These are phyloP conservation scores for Eimeria sp. DNA, from an alignment of 169 alveolate species.

Conservation along the genomic window DNA sequence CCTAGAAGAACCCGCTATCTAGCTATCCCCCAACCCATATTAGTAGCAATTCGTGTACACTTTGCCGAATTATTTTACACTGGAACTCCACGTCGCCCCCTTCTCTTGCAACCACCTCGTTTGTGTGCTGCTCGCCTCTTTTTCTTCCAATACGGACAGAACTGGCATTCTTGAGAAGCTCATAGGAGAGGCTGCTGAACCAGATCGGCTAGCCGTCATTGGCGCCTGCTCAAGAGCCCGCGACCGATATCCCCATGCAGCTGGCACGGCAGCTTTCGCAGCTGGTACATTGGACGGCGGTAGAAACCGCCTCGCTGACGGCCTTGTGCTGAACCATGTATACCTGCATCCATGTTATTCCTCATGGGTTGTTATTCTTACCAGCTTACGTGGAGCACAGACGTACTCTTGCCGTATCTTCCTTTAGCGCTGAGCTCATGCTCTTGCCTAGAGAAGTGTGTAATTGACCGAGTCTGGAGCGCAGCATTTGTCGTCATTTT, in stretches of 20 bases:
- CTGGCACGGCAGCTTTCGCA: constrained; percentile 60
- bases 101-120: not conserved
- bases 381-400: not conserved
- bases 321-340: not conserved
- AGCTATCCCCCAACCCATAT: not conserved
- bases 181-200: constrained; percentile 25
- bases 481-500: not conserved
- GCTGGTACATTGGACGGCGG: not conserved
- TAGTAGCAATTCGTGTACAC: not conserved
- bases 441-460: not conserved
- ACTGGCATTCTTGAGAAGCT: constrained; percentile 38
- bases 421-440: not conserved
- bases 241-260: constrained; percentile 26
- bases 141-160: not conserved
- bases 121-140: not conserved
- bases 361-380: not conserved
- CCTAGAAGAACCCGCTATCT: not conserved
- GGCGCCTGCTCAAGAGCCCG: constrained; percentile 50
- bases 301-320: not conserved
- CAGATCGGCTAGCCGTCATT: not conserved
- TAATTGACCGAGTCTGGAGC: not conserved
- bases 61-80: not conserved
- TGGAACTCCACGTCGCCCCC: not conserved
- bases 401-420: not conserved
- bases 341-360: not conserved